These are phyloP conservation scores for Spergularia bocconei DNA, from an alignment of 148 eudicot genomes.

Conservation along the genomic window DNA sequence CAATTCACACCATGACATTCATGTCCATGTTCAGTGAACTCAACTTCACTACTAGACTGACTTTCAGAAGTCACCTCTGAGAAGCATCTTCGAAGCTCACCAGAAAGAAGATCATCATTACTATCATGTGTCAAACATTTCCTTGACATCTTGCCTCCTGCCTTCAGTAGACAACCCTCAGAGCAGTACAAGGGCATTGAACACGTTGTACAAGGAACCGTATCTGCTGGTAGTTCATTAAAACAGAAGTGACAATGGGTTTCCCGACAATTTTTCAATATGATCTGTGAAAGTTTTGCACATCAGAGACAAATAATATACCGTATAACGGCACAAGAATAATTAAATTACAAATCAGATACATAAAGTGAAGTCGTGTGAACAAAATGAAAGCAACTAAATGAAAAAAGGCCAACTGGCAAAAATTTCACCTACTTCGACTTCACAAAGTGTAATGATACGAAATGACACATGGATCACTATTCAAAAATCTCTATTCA, in stretches of 20 bases:
- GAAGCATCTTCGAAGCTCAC: constrained; percentile 54
- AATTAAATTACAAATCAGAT: neutral
- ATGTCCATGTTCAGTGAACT: constrained; percentile 69
- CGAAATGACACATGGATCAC: neutral
- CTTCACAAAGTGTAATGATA: too few species aligned
- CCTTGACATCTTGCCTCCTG: constrained; percentile 49
- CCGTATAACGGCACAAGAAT: neutral
- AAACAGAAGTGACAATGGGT: constrained; percentile 95
- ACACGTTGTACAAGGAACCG: constrained; percentile 77
- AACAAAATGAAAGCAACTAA: neutral
- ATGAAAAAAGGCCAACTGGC: too few species aligned
- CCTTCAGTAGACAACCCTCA: constrained; percentile 57
- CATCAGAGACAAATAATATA: constrained; percentile 18
- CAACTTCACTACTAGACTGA: constrained; percentile 25
- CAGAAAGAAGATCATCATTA: constrained; percentile 34
- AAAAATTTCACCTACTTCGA: neutral
- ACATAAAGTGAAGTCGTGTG: neutral
- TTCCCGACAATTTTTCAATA: constrained; percentile 73
- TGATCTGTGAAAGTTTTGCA: constrained; percentile 49
- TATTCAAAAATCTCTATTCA: too few species aligned
- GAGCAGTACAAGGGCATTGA: constrained; percentile 80
- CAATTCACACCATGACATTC: constrained; percentile 88
- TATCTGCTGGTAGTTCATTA: constrained; percentile 70
- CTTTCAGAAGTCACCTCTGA: constrained; percentile 38
- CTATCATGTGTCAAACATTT: constrained; percentile 18